Evolutionary conservation across 2,329 filamentous ascomycete species (phyloP).

Genomic region (Curvularia hawaiiensis): DNA sequence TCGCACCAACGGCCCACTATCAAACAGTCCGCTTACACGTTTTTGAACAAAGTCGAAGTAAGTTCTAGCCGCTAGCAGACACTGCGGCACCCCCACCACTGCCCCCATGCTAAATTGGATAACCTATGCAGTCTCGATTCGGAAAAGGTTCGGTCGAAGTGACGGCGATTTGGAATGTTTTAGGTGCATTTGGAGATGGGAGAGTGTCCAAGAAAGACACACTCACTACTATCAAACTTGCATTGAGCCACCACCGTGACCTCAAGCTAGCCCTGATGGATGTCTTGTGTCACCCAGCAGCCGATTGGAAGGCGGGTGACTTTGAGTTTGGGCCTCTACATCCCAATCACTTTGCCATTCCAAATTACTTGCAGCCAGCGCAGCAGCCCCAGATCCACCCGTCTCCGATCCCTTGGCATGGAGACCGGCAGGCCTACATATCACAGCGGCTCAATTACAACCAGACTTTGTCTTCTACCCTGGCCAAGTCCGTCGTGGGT

Average conservation of each 20-base stretch:
- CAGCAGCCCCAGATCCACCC: constrained; percentile 32
- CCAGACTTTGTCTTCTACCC: constrained; percentile 1
- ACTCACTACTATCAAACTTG: constrained; percentile 22
- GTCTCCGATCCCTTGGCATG: constrained; percentile 24
- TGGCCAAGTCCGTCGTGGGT: background rate
- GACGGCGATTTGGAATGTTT: constrained; percentile 20
- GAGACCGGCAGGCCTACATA: constrained; percentile 1
- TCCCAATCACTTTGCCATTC: constrained; percentile 7
- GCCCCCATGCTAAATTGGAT: background rate
- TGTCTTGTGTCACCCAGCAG: constrained; percentile 31
- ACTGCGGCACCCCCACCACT: background rate
- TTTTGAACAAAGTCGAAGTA: constrained; percentile 31
- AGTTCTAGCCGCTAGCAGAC: background rate
- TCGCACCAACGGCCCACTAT: constrained; percentile 1
- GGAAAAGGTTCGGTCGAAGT: constrained; percentile 29
- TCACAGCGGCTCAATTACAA: background rate
- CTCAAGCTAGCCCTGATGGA: constrained; percentile 31
- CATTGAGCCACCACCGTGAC: constrained; percentile 25
- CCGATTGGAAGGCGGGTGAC: constrained; percentile 28
- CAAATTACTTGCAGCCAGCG: constrained; percentile 32
- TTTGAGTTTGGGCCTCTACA: constrained; percentile 29
- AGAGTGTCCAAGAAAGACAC: constrained; percentile 30
- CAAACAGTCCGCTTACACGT: constrained; percentile 17
- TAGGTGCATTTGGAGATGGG: constrained; percentile 25
- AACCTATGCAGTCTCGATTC: constrained; percentile 26